A percentile compares a stretch with the other conserved stretches of the same genome.
Evolutionary conservation across 202 grass and related monocot species (phyloP).

Genomic region (Zoysia matrella): DNA sequence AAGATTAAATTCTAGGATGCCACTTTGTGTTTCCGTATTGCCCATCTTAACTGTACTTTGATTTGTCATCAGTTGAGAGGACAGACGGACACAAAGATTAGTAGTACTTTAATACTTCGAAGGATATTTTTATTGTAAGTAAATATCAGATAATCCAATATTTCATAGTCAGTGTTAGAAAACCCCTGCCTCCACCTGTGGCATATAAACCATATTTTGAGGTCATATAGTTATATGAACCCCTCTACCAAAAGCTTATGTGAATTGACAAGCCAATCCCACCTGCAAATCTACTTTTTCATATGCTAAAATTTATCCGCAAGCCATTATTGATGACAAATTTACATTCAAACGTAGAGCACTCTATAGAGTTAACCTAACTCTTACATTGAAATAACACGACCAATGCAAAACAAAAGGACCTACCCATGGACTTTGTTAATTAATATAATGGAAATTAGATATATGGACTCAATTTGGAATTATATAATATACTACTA

Average conservation of each 20-base stretch:
- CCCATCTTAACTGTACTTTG: too few relatives aligned
- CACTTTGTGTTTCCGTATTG: background rate
- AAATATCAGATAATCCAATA: background rate
- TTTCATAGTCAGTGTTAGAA: background rate
- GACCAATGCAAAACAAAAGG: conserved; percentile 10
- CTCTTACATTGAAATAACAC: background rate
- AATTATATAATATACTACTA: background rate
- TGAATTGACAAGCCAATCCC: background rate
- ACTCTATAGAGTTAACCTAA: conserved; percentile 15
- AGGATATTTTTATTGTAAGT: background rate
- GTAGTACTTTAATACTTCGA: conserved; percentile 14
- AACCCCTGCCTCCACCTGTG: background rate
- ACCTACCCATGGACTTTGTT: background rate
- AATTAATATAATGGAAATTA: background rate
- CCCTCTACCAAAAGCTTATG: background rate
- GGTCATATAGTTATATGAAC: background rate
- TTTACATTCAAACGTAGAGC: background rate
- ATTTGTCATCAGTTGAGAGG: too few relatives aligned
- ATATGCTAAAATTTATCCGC: background rate
- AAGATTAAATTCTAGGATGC: background rate
- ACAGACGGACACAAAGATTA: background rate
- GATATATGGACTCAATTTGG: background rate
- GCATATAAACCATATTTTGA: background rate
- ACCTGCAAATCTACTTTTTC: background rate
- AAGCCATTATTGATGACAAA: background rate